phyloP scores from a whole-genome alignment of 2,329 filamentous ascomycete species.

The Coniochaeta ligniaria region DNA sequence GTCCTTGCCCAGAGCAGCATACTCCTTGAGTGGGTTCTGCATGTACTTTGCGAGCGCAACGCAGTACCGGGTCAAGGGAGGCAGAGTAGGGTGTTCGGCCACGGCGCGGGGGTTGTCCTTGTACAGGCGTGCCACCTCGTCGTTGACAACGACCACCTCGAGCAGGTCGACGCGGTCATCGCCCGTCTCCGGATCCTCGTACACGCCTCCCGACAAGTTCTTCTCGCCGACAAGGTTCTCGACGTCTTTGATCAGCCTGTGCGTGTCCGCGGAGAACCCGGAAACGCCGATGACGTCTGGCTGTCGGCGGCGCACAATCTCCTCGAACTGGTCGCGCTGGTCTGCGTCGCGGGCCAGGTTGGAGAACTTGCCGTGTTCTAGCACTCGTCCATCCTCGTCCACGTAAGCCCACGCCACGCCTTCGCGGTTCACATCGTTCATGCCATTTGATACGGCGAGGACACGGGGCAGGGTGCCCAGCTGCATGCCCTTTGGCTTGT shows the following conservation, averaged over 20 bases:
- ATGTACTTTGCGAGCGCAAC: constrained; percentile 84
- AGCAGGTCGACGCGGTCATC: constrained; percentile 72
- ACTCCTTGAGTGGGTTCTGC: constrained; percentile 94
- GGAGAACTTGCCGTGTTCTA: constrained; percentile 81
- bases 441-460: constrained; percentile 79
- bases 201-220: constrained; percentile 72
- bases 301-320: constrained; percentile 69
- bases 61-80: constrained; percentile 78
- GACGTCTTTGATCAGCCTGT: constrained; percentile 75
- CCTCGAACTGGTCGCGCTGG: constrained; percentile 64
- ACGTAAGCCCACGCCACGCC: constrained; percentile 88
- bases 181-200: constrained; percentile 68
- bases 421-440: constrained; percentile 65
- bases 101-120: constrained; percentile 79
- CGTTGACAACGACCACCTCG: constrained; percentile 87
- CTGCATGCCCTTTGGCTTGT: constrained; percentile 88
- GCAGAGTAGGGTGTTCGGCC: constrained; percentile 73
- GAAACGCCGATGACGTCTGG: constrained; percentile 89
- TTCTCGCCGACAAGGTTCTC: constrained; percentile 72
- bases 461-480: constrained; percentile 84
- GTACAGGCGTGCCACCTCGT: constrained; percentile 94
- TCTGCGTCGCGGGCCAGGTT: constrained; percentile 67
- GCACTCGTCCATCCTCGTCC: constrained; percentile 81
- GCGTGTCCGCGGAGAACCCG: constrained; percentile 81
- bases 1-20: constrained; percentile 85